Evolutionary conservation across 192 early-diverging fungal species (phyloP).

Genomic region (Paraglomus brasilianum): DNA sequence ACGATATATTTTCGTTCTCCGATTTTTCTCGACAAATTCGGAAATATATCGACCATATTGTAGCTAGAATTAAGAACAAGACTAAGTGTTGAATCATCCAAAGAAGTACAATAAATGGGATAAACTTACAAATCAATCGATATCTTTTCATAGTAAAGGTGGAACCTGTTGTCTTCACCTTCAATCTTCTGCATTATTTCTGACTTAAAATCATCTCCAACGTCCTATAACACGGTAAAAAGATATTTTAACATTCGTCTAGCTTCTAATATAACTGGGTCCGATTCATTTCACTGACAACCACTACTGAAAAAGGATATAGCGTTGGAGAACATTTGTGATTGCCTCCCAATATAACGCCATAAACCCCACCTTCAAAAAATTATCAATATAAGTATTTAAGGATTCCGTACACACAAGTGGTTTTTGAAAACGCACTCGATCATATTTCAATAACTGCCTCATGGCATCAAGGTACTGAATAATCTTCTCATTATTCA

Average conservation of each 20-base stretch:
- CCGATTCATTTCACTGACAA: too few relatives aligned
- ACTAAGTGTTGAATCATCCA: not conserved
- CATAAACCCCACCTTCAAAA: constrained; percentile 14
- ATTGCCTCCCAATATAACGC: not conserved
- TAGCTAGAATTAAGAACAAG: constrained; percentile 21
- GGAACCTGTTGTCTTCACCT: constrained; percentile 5
- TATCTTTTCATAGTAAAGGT: constrained; percentile 27
- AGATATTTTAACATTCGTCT: too few relatives aligned
- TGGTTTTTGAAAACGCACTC: not conserved
- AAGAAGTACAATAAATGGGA: constrained; percentile 8
- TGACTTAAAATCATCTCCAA: constrained; percentile 24
- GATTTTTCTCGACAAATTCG: constrained; percentile 25
- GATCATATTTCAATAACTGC: not conserved
- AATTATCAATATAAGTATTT: constrained; percentile 15
- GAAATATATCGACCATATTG: constrained; percentile 29
- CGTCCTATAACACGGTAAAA: constrained; percentile 9
- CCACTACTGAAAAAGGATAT: too few relatives aligned
- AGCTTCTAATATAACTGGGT: too few relatives aligned
- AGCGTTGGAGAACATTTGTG: too few relatives aligned
- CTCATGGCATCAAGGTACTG: constrained; percentile 6
- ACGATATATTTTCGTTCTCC: constrained; percentile 28
- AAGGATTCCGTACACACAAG: constrained; percentile 24
- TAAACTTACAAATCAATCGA: constrained; percentile 31
- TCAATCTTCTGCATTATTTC: constrained; percentile 12
- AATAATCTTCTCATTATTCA: constrained; percentile 9